phyloP scores from a whole-genome alignment of 1,284 basidiomycete species.

The Trichosporon faecale region DNA sequence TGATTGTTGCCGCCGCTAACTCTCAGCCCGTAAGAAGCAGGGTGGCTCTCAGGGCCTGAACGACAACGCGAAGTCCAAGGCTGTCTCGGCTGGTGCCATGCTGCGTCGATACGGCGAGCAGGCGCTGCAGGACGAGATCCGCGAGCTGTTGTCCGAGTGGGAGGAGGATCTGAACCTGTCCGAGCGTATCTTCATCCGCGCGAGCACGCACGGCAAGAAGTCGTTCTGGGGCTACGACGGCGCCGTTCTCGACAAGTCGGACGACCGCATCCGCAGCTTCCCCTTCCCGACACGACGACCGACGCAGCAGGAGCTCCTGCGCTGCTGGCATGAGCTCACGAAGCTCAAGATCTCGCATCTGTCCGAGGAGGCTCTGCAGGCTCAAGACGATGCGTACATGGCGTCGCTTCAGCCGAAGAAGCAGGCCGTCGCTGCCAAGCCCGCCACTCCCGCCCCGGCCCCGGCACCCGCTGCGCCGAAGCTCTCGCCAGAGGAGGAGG shows the following conservation, averaged over 20 bases:
- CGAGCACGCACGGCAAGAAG: slow-evolving; percentile 75
- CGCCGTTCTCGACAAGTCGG: slow-evolving; percentile 62
- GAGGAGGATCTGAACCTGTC: slow-evolving; percentile 72
- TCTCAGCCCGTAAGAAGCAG: slow-evolving; percentile 88
- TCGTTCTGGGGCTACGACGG: slow-evolving; percentile 86
- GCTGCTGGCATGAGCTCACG: slow-evolving; percentile 84
- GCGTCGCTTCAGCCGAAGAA: slow-evolving; percentile 71
- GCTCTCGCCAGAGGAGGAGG: slow-evolving; percentile 73
- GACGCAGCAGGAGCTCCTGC: slow-evolving; percentile 85
- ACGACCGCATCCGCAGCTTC: slow-evolving; percentile 77
- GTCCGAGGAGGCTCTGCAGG: slow-evolving; percentile 76
- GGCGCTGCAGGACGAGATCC: slow-evolving; percentile 88
- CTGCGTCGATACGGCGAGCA: slow-evolving; percentile 94
- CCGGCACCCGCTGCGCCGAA: slow-evolving; percentile 59
- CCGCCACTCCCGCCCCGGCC: slow-evolving; percentile 47
- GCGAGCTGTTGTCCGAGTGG: slow-evolving; percentile 75
- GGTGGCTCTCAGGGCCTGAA: slow-evolving; percentile 91
- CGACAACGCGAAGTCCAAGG: slow-evolving; percentile 87
- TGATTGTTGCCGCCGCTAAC: not conserved
- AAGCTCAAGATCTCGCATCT: slow-evolving; percentile 81
- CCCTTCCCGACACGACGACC: slow-evolving; percentile 91
- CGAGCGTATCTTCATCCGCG: slow-evolving; percentile 84
- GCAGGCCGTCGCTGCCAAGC: slow-evolving; percentile 30
- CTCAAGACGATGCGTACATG: slow-evolving; percentile 80
- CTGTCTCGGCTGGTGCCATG: slow-evolving; percentile 91